phyloP scores from a whole-genome alignment of 1,139 yeast genomes.

The Geotrichum fermentans region DNA sequence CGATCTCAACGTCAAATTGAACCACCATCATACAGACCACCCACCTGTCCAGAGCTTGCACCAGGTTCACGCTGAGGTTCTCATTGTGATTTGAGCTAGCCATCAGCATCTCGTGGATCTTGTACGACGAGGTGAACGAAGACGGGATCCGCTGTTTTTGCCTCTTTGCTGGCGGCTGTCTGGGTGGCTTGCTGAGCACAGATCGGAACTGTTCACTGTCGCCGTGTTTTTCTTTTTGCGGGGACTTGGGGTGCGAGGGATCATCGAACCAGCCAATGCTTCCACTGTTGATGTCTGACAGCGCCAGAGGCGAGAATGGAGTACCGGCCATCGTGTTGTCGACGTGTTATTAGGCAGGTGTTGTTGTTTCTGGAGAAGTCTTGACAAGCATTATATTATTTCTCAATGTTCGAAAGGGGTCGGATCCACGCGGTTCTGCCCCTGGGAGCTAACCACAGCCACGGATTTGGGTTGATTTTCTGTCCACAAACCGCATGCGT shows the following conservation, averaged over 20 bases:
- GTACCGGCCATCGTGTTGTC: not conserved
- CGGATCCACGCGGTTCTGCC: not conserved
- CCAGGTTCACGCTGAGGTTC: constrained; percentile 1
- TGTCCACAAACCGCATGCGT: no score
- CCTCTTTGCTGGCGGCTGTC: constrained; percentile 9
- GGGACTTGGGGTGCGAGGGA: not conserved
- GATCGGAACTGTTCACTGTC: not conserved
- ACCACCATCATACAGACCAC: constrained; percentile 32
- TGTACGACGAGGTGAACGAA: constrained; percentile 31
- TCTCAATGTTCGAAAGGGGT: not conserved
- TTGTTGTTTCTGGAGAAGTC: not conserved
- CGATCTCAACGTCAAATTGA: constrained; percentile 37
- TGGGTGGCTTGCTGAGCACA: not conserved
- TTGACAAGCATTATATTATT: no score
- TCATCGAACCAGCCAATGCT: constrained; percentile 9
- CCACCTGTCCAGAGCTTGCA: constrained; percentile 28
- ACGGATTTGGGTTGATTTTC: not conserved
- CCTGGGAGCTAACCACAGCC: not conserved
- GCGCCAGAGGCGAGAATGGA: not conserved
- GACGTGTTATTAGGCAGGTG: not conserved
- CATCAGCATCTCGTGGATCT: constrained; percentile 31
- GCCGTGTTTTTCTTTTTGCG: not conserved
- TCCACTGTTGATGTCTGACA: constrained; percentile 2
- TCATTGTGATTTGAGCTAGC: constrained; percentile 19
- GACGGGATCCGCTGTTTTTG: constrained; percentile 20